Evolutionary conservation across 768 basidiomycete species (phyloP).

Genomic region (Cystobasidium ongulense): DNA sequence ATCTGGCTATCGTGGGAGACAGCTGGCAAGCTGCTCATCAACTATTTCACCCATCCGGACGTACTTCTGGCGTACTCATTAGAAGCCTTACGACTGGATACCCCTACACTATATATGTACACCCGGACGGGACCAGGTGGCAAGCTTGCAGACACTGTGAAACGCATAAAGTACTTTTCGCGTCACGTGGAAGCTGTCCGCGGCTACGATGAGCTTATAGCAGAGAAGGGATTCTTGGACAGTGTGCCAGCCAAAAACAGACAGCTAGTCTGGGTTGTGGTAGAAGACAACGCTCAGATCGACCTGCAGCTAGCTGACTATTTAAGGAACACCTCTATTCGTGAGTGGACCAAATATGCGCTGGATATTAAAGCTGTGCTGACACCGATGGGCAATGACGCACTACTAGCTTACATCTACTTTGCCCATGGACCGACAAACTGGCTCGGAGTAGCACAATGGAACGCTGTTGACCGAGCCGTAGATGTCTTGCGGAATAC

Average conservation of each 20-base stretch:
- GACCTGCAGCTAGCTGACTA: neutral
- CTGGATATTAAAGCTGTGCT: neutral
- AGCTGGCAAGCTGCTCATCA: neutral
- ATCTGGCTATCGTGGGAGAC: neutral
- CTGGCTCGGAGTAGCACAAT: neutral
- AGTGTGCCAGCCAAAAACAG: neutral
- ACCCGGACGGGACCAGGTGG: slow-evolving; percentile 5
- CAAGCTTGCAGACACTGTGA: neutral
- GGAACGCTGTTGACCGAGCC: slow-evolving; percentile 10
- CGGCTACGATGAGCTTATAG: neutral
- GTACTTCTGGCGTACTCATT: neutral
- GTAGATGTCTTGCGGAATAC: slow-evolving; percentile 2
- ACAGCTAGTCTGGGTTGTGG: slow-evolving; percentile 5
- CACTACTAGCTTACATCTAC: neutral
- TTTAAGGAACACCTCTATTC: neutral
- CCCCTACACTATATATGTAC: slow-evolving; percentile 5
- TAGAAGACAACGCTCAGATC: slow-evolving; percentile 2
- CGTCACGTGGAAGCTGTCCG: neutral
- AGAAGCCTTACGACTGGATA: neutral
- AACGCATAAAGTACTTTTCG: neutral
- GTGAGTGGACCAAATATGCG: neutral
- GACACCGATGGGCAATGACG: neutral
- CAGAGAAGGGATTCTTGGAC: neutral
- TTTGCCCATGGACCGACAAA: slow-evolving; percentile 10
- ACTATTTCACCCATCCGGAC: slow-evolving; percentile 11